phyloP scores from a whole-genome alignment of 2,329 filamentous ascomycete species.

The Chaetomium sp. region DNA sequence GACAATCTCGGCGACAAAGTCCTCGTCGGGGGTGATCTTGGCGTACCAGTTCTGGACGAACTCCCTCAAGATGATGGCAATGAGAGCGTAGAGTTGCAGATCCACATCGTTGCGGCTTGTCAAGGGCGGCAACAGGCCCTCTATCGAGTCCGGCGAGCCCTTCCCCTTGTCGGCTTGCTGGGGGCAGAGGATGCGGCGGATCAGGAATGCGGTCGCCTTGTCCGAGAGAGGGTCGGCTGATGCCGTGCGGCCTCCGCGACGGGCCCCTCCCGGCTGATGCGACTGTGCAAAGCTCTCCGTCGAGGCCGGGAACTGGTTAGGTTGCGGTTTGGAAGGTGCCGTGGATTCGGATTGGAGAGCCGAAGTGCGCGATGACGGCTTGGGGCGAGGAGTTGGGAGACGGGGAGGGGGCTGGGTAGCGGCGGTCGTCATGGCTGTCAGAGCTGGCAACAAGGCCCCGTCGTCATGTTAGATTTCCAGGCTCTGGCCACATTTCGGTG shows the following conservation, averaged over 20 bases:
- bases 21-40: conserved; percentile 87
- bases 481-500: conserved; percentile 12
- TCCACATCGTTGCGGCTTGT: conserved; percentile 95
- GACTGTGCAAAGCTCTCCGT: conserved; percentile 10
- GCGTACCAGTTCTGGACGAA: conserved; percentile 93
- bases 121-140: conserved; percentile 83
- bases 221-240: conserved; percentile 65
- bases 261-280: conserved; percentile 16
- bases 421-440: conserved; percentile 31
- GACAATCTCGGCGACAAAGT: conserved; percentile 84
- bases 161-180: conserved; percentile 64
- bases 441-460: conserved; percentile 5
- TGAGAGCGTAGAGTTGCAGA: conserved; percentile 86
- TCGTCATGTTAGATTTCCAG: conserved; percentile 17
- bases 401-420: conserved; percentile 29
- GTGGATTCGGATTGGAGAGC: conserved; percentile 36
- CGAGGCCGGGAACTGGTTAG: conserved; percentile 8
- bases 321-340: conserved; percentile 21
- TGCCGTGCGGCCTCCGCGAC: conserved; percentile 25
- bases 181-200: conserved; percentile 82
- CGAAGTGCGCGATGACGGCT: conserved; percentile 30
- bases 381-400: conserved; percentile 29
- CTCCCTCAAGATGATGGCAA: conserved; percentile 86
- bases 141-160: conserved; percentile 61
- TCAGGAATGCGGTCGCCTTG: conserved; percentile 75